Conservation (phyloP, 257 asterid genomes). For the Penstemon eatonii region DNA sequence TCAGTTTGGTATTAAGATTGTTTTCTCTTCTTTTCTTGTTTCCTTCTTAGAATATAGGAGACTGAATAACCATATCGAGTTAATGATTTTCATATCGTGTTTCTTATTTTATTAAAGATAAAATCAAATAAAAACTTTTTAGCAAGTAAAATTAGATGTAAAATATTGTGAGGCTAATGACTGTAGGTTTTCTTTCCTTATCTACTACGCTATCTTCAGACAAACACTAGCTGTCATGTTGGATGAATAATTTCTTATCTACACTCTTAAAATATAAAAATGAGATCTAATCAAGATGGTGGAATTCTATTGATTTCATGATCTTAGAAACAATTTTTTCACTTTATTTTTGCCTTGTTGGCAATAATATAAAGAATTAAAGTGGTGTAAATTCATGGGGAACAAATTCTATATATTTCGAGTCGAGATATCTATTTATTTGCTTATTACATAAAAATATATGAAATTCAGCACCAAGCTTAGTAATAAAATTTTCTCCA, state of each 20-base stretch:
- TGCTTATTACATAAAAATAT: neutral
- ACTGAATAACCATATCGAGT: conserved; percentile 5
- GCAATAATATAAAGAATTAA: conserved; percentile 17
- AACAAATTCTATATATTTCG: conserved; percentile 7
- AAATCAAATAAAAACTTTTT: neutral
- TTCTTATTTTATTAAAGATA: neutral
- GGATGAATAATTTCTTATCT: conserved; percentile 6
- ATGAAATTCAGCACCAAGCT: neutral
- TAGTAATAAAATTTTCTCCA: neutral
- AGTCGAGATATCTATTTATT: conserved; percentile 7
- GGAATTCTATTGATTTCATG: conserved; percentile 12
- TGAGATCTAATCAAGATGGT: conserved; percentile 16
- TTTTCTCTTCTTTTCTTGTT: conserved; percentile 5
- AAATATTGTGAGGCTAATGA: neutral
- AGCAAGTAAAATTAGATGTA: neutral
- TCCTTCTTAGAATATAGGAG: neutral
- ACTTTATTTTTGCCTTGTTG: conserved; percentile 21
- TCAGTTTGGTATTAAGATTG: conserved; percentile 7
- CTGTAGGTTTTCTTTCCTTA: neutral
- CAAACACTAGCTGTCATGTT: conserved; percentile 6
- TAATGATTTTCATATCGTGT: conserved; percentile 15
- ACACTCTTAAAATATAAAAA: conserved; percentile 15
- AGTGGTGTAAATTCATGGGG: neutral
- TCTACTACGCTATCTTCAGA: conserved; percentile 14
- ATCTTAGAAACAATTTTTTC: neutral